A percentile compares a stretch with the other conserved stretches of the same genome.
phyloP scores from a whole-genome alignment of 108 stramenopile species.

The Cylindrotheca closterium region DNA sequence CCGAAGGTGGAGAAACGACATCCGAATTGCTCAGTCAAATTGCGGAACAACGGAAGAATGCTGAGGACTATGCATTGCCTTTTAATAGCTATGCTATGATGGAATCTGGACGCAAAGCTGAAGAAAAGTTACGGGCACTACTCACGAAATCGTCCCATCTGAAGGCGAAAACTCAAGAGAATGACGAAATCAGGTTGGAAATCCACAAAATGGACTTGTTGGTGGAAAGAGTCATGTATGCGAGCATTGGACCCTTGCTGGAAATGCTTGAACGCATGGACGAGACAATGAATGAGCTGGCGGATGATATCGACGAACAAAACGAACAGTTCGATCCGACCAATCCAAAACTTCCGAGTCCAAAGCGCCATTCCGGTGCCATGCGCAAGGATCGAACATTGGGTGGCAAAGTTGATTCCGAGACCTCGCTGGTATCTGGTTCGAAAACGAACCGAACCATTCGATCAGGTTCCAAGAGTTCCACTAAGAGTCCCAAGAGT shows the following conservation, averaged over 20 bases:
- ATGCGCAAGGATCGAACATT: background rate
- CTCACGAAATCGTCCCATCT: background rate
- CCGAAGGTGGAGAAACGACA: background rate
- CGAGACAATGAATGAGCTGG: background rate
- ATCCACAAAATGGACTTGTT: slow-evolving; percentile 16
- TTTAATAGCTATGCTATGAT: background rate
- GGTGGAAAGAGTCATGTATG: slow-evolving; percentile 14
- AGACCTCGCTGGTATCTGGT: too few species aligned
- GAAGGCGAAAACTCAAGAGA: slow-evolving; percentile 4
- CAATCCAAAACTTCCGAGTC: too few species aligned
- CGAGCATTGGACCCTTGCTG: slow-evolving; percentile 28
- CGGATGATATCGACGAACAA: background rate
- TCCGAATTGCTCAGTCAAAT: background rate
- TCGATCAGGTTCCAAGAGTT: too few species aligned
- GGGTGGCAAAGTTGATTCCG: background rate
- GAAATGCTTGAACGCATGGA: slow-evolving; percentile 10
- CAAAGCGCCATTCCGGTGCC: too few species aligned
- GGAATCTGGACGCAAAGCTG: slow-evolving; percentile 18
- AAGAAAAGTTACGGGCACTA: slow-evolving; percentile 19
- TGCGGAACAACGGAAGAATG: slow-evolving; percentile 9
- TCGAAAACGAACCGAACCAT: too few species aligned
- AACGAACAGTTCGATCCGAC: too few species aligned
- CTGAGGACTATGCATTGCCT: slow-evolving; percentile 19
- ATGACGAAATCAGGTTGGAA: slow-evolving; percentile 13
- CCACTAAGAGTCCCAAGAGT: too few species aligned